Base-by-base conservation (phyloP, 2,329 filamentous ascomycete species). In the Curvularia sp. region DNA sequence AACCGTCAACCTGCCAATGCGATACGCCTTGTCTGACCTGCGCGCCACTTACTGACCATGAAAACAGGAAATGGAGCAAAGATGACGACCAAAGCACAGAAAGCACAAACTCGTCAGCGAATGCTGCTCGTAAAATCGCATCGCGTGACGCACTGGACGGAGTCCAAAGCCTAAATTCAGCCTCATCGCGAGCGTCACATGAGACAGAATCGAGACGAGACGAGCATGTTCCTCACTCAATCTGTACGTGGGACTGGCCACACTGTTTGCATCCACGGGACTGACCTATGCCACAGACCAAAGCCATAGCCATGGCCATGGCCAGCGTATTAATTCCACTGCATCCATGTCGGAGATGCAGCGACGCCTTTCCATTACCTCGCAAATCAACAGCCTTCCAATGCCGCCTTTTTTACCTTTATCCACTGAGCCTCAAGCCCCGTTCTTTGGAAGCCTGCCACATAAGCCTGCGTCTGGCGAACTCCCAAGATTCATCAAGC, bases 401-500 rank as follows among this genome's bases (percentile, higher is more conserved):
- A 72, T 68, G 5, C 60, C 77, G 9, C 74, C 74, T n/a, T 78
- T 77, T 59, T 71, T 72, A 36, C 71, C 76, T 12, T 76, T 75
- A 39, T 66, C 68, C 19, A 67, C 64, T 28, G 71, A 76, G 32
- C 61, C 59, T 25, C 67, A 68, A 36, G 53, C 63, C 28, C 55
- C 79, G 57, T 73, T 79, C 71, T 70, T 79, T 72, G 63, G 84
- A 63, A 79, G 84, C 61, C 78, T 85, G 62, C 78, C 80, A 63
- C 77, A 81, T 57, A 81, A 82, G 51, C 71, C 69, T 71, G 65
- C 66, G 66, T 75, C 72, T 32, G 76, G 80, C 45, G 77, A 82
- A 28, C 81, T 88, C 30, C 86, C 86, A 6, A 75, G 87, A 55
- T 97, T 92, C 72, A 87, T 97, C 71, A 91, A 91, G 69, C 89